phyloP scores from a whole-genome alignment of 768 basidiomycete species.

The Lactifluus piperatus region DNA sequence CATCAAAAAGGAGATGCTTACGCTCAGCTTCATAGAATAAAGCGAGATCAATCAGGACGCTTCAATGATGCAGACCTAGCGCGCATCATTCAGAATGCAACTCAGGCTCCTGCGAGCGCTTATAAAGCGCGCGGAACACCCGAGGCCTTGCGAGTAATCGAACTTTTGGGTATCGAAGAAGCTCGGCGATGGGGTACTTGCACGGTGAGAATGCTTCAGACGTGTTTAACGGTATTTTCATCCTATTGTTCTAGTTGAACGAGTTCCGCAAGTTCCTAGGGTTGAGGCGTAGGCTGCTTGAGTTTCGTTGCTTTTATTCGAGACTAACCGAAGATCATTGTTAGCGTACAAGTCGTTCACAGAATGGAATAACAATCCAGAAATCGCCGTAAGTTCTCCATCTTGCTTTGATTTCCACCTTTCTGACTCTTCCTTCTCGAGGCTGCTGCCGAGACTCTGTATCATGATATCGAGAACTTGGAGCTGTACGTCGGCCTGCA shows the following conservation, averaged over 20 bases:
- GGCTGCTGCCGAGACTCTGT: constrained; percentile 56
- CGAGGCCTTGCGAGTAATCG: constrained; percentile 53
- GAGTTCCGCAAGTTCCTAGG: constrained; percentile 49
- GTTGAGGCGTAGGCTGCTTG: constrained; percentile 41
- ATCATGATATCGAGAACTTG: constrained; percentile 66
- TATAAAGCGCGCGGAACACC: constrained; percentile 67
- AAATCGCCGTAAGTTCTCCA: constrained; percentile 20
- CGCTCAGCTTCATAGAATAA: constrained; percentile 19
- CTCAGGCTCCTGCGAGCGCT: constrained; percentile 47
- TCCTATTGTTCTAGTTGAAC: constrained; percentile 15
- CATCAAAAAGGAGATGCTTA: neutral
- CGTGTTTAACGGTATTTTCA: neutral
- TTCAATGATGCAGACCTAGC: constrained; percentile 62
- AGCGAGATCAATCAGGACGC: constrained; percentile 29
- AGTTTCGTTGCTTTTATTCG: neutral
- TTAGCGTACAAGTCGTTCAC: constrained; percentile 19
- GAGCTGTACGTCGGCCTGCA: constrained; percentile 52
- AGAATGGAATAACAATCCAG: constrained; percentile 31
- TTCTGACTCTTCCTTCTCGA: constrained; percentile 22
- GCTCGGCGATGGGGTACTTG: constrained; percentile 63
- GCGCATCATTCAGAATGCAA: constrained; percentile 51
- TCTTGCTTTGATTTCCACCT: neutral
- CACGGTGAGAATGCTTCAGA: constrained; percentile 37
- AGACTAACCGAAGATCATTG: neutral
- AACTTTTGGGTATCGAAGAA: constrained; percentile 61